Percentiles rank a stretch among this genome's conserved stretches.
These are phyloP conservation scores for Halophytophthora batemanensis DNA, from an alignment of 352 stramenopile species.

Conservation along the genomic window DNA sequence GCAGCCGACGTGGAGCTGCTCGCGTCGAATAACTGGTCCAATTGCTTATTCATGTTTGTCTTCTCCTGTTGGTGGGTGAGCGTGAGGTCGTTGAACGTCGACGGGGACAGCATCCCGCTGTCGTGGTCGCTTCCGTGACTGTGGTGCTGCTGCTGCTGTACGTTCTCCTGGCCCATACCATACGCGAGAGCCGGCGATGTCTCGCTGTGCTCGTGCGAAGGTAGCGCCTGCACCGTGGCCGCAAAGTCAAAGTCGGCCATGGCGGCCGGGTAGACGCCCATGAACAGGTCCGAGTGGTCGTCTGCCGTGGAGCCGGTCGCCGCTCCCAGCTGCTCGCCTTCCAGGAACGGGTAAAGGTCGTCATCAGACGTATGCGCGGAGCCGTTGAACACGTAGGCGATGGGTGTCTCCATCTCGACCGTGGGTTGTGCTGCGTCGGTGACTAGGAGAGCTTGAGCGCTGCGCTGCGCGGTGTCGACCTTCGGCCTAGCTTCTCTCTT, in stretches of 20 bases:
- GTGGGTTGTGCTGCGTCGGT: background rate
- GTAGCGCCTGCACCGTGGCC: slow-evolving; percentile 48
- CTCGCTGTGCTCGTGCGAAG: slow-evolving; percentile 24
- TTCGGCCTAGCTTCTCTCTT: no score
- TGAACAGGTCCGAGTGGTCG: slow-evolving; percentile 48
- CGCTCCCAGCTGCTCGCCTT: slow-evolving; percentile 19
- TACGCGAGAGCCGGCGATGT: slow-evolving; percentile 6
- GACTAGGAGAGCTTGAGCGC: slow-evolving; percentile 2
- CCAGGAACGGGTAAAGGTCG: slow-evolving; percentile 62
- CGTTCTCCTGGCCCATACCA: slow-evolving; percentile 5
- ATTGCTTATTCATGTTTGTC: no score
- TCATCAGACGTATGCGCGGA: slow-evolving; percentile 29
- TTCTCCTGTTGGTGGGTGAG: background rate
- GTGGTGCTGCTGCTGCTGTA: slow-evolving; percentile 25
- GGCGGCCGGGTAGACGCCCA: slow-evolving; percentile 54
- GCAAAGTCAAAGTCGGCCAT: slow-evolving; percentile 67
- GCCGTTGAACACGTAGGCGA: slow-evolving; percentile 54
- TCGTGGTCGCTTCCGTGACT: slow-evolving; percentile 2
- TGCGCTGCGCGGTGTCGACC: slow-evolving; percentile 13
- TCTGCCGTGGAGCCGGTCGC: slow-evolving; percentile 34
- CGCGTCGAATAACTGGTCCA: background rate
- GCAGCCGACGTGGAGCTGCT: slow-evolving; percentile 6
- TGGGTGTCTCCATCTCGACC: slow-evolving; percentile 21
- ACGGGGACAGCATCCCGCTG: slow-evolving; percentile 15
- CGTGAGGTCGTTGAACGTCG: slow-evolving; percentile 13